Percentiles rank a stretch among this genome's conserved stretches.
phyloP scores from a whole-genome alignment of 1,284 basidiomycete species.

The Marasmius tenuissimus region DNA sequence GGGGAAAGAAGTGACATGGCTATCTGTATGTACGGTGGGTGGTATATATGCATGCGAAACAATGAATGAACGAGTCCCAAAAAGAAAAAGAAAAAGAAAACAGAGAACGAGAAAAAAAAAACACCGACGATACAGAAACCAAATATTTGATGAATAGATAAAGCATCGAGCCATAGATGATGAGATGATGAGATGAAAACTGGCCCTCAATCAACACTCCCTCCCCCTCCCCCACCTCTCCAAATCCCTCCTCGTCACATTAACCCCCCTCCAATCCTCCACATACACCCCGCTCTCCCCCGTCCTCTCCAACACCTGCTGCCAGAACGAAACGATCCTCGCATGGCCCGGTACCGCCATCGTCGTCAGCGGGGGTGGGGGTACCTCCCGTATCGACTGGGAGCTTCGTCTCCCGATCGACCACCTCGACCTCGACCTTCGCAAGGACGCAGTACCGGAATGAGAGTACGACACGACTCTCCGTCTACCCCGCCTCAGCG shows the following conservation, averaged over 20 bases:
- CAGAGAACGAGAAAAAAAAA: too few relatives aligned
- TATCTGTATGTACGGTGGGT: too few relatives aligned
- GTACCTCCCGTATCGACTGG: too few relatives aligned
- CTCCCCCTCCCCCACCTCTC: slow-evolving; percentile 16
- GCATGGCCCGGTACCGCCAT: slow-evolving; percentile 17
- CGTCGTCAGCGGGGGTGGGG: neutral
- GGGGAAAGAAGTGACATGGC: too few relatives aligned
- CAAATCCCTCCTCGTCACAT: slow-evolving; percentile 34
- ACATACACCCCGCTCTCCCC: slow-evolving; percentile 50
- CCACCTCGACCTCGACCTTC: neutral
- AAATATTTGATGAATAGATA: too few relatives aligned
- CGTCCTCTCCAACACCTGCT: slow-evolving; percentile 44
- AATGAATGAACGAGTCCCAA: too few relatives aligned
- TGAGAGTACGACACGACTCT: neutral
- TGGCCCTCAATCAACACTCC: neutral
- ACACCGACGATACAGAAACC: too few relatives aligned
- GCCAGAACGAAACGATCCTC: slow-evolving; percentile 51
- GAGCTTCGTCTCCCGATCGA: neutral
- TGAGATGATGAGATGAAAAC: too few relatives aligned
- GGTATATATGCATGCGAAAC: too few relatives aligned
- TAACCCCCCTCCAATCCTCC: slow-evolving; percentile 53
- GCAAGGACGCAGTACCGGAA: too few relatives aligned
- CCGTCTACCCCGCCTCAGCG: slow-evolving; percentile 28
- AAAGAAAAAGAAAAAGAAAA: too few relatives aligned
- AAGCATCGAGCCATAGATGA: too few relatives aligned